phyloP scores from a whole-genome alignment of 176 grass and related monocot species.

The Oryza punctata region DNA sequence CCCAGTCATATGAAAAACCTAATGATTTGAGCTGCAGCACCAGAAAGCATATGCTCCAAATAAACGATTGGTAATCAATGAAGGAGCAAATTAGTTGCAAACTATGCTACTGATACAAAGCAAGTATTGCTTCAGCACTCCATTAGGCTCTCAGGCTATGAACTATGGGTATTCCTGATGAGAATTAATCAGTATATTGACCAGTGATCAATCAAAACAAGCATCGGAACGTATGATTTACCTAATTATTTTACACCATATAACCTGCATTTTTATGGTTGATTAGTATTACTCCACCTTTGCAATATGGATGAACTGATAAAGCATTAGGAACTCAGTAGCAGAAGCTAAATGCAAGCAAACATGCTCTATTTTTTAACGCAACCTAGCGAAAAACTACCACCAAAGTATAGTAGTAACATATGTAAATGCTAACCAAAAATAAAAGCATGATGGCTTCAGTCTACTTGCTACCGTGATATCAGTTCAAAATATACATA shows the following conservation, averaged over 20 bases:
- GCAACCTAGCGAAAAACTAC: neutral
- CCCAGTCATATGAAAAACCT: constrained; percentile 98
- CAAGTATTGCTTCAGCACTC: neutral
- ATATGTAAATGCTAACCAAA: constrained; percentile 10
- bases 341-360: neutral
- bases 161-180: neutral
- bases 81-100: neutral
- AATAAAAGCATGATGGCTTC: neutral
- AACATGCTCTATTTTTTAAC: neutral
- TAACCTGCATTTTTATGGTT: neutral
- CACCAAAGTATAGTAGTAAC: neutral
- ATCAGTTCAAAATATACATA: neutral
- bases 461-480: neutral
- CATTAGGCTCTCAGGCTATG: constrained; percentile 4
- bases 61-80: constrained; percentile 1
- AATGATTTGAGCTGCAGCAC: constrained; percentile 79
- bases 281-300: neutral
- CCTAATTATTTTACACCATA: neutral
- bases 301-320: neutral
- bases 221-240: neutral
- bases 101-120: neutral
- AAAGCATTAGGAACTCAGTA: neutral
- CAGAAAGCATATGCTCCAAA: constrained; percentile 17
- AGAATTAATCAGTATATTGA: neutral
- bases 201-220: constrained; percentile 1